Percentiles rank a stretch among this genome's conserved stretches.
Conservation (phyloP, 768 basidiomycete species). For the Collybia sordida region DNA sequence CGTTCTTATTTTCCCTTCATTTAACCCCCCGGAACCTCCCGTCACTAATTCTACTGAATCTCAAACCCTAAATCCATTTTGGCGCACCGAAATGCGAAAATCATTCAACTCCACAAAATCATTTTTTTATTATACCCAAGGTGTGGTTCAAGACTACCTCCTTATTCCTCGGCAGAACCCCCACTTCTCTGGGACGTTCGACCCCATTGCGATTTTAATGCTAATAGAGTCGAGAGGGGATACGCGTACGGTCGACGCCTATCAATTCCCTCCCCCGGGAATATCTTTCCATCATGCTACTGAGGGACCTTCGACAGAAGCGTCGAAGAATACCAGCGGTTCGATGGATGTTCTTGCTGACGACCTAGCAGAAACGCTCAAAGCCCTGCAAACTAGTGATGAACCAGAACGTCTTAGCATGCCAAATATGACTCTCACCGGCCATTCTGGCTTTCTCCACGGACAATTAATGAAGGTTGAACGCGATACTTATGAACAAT, state of each 20-base stretch:
- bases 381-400: slow-evolving; percentile 32
- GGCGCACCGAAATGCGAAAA: slow-evolving; percentile 63
- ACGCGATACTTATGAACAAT: slow-evolving; percentile 42
- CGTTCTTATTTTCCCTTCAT: slow-evolving; percentile 65
- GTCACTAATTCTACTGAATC: slow-evolving; percentile 36
- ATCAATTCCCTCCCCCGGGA: slow-evolving; percentile 68
- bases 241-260: slow-evolving; percentile 56
- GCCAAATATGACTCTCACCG: slow-evolving; percentile 36
- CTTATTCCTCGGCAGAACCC: slow-evolving; percentile 71
- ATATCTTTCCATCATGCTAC: slow-evolving; percentile 18
- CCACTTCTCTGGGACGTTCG: slow-evolving; percentile 65
- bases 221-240: slow-evolving; percentile 50
- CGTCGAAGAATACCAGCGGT: slow-evolving; percentile 7
- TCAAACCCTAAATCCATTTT: slow-evolving; percentile 36
- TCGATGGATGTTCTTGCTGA: slow-evolving; percentile 26
- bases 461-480: slow-evolving; percentile 48
- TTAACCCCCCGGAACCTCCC: slow-evolving; percentile 55
- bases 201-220: slow-evolving; percentile 68
- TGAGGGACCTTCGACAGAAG: slow-evolving; percentile 1
- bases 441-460: slow-evolving; percentile 36
- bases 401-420: slow-evolving; percentile 36
- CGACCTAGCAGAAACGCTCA: slow-evolving; percentile 41
- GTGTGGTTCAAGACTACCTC: slow-evolving; percentile 74
- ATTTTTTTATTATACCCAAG: slow-evolving; percentile 57
- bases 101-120: slow-evolving; percentile 50